Evolutionary conservation across 148 eudicot species (phyloP).

Genomic region (Vaccinium corymbosum): DNA sequence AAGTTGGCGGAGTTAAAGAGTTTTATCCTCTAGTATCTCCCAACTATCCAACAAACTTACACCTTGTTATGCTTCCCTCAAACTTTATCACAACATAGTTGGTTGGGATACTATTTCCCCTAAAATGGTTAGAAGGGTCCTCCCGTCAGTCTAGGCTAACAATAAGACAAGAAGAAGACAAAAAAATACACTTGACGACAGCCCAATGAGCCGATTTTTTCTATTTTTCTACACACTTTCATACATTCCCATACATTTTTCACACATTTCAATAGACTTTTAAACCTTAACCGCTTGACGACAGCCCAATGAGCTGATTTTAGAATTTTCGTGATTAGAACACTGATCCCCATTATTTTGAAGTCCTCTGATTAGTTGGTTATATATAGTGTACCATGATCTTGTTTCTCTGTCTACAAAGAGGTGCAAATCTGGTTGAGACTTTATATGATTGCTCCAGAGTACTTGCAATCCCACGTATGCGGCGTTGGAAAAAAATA

Average conservation of each 20-base stretch:
- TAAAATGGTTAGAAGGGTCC: background rate
- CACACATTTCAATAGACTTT: too few relatives aligned
- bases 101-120: background rate
- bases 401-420: background rate
- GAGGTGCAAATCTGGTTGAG: background rate
- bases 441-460: background rate
- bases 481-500: too few relatives aligned
- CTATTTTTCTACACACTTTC: too few relatives aligned
- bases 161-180: too few relatives aligned
- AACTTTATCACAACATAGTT: background rate
- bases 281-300: too few relatives aligned
- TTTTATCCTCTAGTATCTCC: background rate
- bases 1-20: too few relatives aligned
- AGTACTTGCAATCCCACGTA: too few relatives aligned
- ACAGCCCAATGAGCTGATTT: too few relatives aligned
- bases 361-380: background rate
- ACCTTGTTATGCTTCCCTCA: background rate
- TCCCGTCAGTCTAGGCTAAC: too few relatives aligned
- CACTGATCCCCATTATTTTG: background rate
- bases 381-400: background rate
- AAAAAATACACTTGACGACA: too few relatives aligned
- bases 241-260: too few relatives aligned
- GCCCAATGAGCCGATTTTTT: too few relatives aligned
- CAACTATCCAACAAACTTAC: background rate
- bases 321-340: background rate